Conservation (phyloP, 768 basidiomycete species). For the Kwoniella heveanensis region DNA sequence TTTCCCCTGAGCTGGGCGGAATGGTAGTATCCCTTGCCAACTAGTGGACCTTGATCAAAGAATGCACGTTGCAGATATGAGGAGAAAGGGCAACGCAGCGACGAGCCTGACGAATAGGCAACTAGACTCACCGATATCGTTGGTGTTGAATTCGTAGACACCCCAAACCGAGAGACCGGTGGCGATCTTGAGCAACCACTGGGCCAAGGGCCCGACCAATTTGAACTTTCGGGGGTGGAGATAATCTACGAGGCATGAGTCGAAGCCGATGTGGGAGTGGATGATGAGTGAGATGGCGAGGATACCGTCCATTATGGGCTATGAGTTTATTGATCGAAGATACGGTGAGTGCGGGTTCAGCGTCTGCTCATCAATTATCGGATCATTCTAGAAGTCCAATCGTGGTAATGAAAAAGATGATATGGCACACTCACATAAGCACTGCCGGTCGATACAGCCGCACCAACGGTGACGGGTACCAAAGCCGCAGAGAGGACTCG, state of each 20-base stretch:
- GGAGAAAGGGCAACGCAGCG: too few species aligned
- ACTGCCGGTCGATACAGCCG: constrained; percentile 75
- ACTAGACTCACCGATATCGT: constrained; percentile 82
- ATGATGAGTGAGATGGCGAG: constrained; percentile 84
- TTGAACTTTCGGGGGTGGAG: constrained; percentile 92
- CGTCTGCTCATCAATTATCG: too few species aligned
- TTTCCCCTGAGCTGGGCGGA: too few species aligned
- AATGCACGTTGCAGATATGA: too few species aligned
- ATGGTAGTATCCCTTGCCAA: too few species aligned
- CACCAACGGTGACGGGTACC: constrained; percentile 82
- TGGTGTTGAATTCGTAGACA: constrained; percentile 97
- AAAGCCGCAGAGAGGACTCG: constrained; percentile 83
- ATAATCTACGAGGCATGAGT: constrained; percentile 76
- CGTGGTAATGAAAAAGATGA: too few species aligned
- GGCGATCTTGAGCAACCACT: constrained; percentile 75
- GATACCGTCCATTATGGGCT: constrained; percentile 82
- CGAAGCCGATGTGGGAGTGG: constrained; percentile 92
- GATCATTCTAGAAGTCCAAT: too few species aligned
- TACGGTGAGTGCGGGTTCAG: too few species aligned
- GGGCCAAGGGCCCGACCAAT: constrained; percentile 66
- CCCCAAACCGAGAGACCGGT: constrained; percentile 82
- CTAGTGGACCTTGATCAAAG: too few species aligned
- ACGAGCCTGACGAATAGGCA: too few species aligned
- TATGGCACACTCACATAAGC: constrained; percentile 63
- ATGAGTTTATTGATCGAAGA: too few species aligned